Percentiles rank a stretch among this genome's conserved stretches.
These are phyloP conservation scores for Fallopia convolvulus DNA, from an alignment of 148 eudicot genomes.

Conservation along the genomic window DNA sequence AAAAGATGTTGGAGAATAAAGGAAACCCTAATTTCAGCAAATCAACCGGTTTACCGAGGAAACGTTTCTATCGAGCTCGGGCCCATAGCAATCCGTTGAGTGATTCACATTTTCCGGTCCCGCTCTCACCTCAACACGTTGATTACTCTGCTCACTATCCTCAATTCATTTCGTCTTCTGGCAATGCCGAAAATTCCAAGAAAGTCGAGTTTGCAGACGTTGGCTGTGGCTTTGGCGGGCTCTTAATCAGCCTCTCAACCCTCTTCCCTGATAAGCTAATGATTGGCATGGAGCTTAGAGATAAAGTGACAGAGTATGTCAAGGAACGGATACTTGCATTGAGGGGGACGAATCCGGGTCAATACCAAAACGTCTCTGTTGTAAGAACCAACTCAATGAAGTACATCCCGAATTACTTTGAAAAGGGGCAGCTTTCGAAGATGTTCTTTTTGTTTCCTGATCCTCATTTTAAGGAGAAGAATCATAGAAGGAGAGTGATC, in stretches of 20 bases:
- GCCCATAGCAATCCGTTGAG: slow-evolving; percentile 96
- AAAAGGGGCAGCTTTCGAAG: slow-evolving; percentile 72
- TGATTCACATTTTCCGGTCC: slow-evolving; percentile 91
- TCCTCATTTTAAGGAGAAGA: slow-evolving; percentile 95
- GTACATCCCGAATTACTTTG: slow-evolving; percentile 85
- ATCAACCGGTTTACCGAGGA: slow-evolving; percentile 76
- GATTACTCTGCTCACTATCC: slow-evolving; percentile 70
- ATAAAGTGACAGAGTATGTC: slow-evolving; percentile 88
- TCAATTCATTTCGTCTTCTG: slow-evolving; percentile 34
- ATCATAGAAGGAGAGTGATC: slow-evolving; percentile 78
- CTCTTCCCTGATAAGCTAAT: slow-evolving; percentile 71
- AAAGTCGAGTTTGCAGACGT: slow-evolving; percentile 83
- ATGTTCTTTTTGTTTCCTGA: slow-evolving; percentile 97
- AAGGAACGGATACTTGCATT: slow-evolving; percentile 74
- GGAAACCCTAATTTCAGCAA: slow-evolving; percentile 48
- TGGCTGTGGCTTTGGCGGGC: slow-evolving; percentile 97
- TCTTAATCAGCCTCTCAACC: slow-evolving; percentile 65
- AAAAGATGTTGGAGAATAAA: slow-evolving; percentile 46
- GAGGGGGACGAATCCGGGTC: slow-evolving; percentile 56
- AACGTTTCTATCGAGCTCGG: slow-evolving; percentile 85
- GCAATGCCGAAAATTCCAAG: slow-evolving; percentile 21
- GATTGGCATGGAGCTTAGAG: slow-evolving; percentile 98
- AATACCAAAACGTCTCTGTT: slow-evolving; percentile 75
- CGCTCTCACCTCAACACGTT: slow-evolving; percentile 63
- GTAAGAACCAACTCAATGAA: slow-evolving; percentile 95